These are phyloP conservation scores for Boletus coccyginus DNA, from an alignment of 768 basidiomycete species.

Conservation along the genomic window DNA sequence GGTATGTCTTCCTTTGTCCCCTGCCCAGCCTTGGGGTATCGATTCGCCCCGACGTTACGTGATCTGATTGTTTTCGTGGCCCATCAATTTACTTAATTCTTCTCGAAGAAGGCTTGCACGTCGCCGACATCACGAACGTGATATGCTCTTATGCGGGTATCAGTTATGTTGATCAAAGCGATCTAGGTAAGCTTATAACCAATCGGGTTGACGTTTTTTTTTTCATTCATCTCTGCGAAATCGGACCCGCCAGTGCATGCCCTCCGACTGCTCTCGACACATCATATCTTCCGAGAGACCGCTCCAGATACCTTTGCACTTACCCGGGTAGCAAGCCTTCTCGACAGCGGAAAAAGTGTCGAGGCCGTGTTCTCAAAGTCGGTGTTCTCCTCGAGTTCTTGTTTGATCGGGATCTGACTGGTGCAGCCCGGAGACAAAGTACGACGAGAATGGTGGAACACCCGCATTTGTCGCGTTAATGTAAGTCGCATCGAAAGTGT, in stretches of 20 bases:
- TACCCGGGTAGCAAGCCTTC: conserved; percentile 64
- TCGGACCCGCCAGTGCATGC: conserved; percentile 51
- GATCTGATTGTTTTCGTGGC: background rate
- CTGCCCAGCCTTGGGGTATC: background rate
- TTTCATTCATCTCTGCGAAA: background rate
- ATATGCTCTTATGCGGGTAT: conserved; percentile 19
- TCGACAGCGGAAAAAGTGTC: conserved; percentile 65
- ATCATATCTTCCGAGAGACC: conserved; percentile 70
- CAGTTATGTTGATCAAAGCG: conserved; percentile 16
- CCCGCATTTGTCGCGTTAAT: conserved; percentile 69
- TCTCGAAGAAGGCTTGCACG: conserved; percentile 18
- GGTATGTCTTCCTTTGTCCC: conserved; percentile 6
- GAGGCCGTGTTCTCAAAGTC: conserved; percentile 49
- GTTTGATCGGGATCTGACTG: conserved; percentile 1
- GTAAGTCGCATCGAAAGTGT: conserved; percentile 36
- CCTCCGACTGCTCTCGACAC: conserved; percentile 73
- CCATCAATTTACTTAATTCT: background rate
- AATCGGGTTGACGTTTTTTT: background rate
- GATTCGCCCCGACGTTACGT: background rate
- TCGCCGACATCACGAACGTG: conserved; percentile 19
- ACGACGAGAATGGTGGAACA: conserved; percentile 60
- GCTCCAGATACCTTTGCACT: conserved; percentile 70
- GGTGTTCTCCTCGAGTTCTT: conserved; percentile 1
- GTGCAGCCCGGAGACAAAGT: conserved; percentile 59
- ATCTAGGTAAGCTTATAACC: conserved; percentile 12